These are phyloP conservation scores for Paramecium pentaurelia DNA, from an alignment of 73 alveolate species.

Conservation along the genomic window DNA sequence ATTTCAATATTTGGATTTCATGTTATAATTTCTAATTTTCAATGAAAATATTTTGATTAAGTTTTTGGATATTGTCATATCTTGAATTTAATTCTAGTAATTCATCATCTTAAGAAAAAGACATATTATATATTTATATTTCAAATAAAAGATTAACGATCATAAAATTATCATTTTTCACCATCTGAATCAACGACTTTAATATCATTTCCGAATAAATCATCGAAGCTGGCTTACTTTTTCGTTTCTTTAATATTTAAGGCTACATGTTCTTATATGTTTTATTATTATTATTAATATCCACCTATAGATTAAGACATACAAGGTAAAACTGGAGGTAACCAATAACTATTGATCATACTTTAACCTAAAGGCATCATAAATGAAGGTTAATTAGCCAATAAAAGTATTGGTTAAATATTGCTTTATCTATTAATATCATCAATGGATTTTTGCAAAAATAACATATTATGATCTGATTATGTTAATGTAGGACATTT, in stretches of 20 bases:
- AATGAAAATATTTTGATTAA: background rate
- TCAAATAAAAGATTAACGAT: background rate
- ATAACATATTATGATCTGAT: background rate
- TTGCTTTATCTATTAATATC: background rate
- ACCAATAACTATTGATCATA: constrained; percentile 11
- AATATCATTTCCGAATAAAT: constrained; percentile 36
- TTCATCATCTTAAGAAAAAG: background rate
- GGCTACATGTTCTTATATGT: background rate
- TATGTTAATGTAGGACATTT: background rate
- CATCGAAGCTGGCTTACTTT: background rate
- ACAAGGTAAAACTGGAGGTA: constrained; percentile 36
- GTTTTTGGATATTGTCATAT: background rate
- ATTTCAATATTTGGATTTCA: background rate
- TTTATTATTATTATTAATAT: background rate
- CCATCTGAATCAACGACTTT: constrained; percentile 41
- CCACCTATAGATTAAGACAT: constrained; percentile 13
- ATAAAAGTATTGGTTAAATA: background rate
- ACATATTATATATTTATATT: background rate
- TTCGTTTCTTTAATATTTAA: background rate
- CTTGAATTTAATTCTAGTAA: background rate
- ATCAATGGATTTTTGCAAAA: background rate
- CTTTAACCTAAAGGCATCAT: constrained; percentile 14
- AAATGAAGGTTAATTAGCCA: background rate
- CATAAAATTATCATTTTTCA: constrained; percentile 27
- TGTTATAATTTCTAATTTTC: background rate